Percentiles rank a stretch among this genome's conserved stretches.
Evolutionary conservation across 352 stramenopile genomes (phyloP).

Genomic region (Thalassiosira exigua): DNA sequence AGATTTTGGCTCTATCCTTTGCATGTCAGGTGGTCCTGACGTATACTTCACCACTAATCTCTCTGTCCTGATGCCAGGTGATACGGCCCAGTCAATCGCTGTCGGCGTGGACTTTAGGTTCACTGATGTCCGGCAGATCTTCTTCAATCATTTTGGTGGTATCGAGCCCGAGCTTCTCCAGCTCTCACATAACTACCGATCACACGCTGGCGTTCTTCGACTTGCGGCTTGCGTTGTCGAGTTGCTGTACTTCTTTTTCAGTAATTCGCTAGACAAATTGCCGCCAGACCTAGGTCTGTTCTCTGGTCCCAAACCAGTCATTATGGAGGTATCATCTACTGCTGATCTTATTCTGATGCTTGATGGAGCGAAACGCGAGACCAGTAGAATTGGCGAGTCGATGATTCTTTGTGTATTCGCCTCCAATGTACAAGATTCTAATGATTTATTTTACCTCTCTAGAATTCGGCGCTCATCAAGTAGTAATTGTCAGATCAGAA

Average conservation of each 20-base stretch:
- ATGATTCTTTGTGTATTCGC: no score
- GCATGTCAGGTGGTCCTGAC: no score
- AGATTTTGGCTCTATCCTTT: no score
- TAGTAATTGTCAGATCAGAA: conserved; percentile 67
- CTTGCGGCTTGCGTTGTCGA: conserved; percentile 62
- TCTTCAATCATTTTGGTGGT: conserved; percentile 50
- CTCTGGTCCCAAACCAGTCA: conserved; percentile 48
- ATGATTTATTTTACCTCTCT: no score
- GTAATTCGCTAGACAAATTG: conserved; percentile 37
- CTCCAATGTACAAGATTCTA: no score
- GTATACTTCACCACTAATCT: no score
- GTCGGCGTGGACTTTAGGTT: conserved; percentile 62
- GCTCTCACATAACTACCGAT: conserved; percentile 69
- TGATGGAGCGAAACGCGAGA: conserved; percentile 54
- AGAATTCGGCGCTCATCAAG: conserved; percentile 74
- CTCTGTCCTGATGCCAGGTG: no score
- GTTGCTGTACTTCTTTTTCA: conserved; percentile 63
- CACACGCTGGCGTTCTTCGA: conserved; percentile 57
- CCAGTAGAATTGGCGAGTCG: conserved; percentile 40
- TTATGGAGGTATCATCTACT: conserved; percentile 48
- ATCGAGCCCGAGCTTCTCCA: conserved; percentile 48
- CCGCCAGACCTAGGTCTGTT: conserved; percentile 63
- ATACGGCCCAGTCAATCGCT: conserved; percentile 64
- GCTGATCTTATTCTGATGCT: conserved; percentile 59
- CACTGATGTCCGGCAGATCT: conserved; percentile 55